Evolutionary conservation across 2,329 filamentous ascomycete species (phyloP).

Genomic region (Cladophialophora chaetospira): DNA sequence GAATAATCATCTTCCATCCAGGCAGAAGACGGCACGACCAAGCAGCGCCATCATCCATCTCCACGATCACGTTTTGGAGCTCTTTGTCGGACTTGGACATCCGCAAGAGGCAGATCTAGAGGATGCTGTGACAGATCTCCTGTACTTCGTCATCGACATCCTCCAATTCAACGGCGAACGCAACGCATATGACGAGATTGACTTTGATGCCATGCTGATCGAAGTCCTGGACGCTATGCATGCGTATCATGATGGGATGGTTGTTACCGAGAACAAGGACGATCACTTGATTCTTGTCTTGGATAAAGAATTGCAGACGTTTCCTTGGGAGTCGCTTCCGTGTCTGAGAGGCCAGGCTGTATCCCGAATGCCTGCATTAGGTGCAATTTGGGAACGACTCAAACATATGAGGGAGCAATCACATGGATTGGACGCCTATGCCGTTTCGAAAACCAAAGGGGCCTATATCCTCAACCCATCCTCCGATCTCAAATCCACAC

Average conservation of each 20-base stretch:
- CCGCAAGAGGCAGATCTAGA: conserved; percentile 74
- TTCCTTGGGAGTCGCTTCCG: conserved; percentile 94
- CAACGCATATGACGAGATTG: conserved; percentile 96
- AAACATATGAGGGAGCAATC: conserved; percentile 33
- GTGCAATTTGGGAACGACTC: conserved; percentile 76
- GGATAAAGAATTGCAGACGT: conserved; percentile 85
- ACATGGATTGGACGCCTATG: conserved; percentile 18
- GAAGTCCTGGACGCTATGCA: conserved; percentile 83
- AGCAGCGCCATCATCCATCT: conserved; percentile 58
- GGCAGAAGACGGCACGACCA: conserved; percentile 57
- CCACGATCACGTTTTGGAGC: conserved; percentile 72
- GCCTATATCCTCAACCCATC: conserved; percentile 86
- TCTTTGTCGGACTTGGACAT: conserved; percentile 84
- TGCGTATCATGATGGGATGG: conserved; percentile 66
- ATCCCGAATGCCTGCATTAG: conserved; percentile 84
- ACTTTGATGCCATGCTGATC: conserved; percentile 88
- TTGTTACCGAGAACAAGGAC: conserved; percentile 34
- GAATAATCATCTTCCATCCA: conserved; percentile 81
- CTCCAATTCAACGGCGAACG: conserved; percentile 94
- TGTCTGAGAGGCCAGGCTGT: conserved; percentile 78
- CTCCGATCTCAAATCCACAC: conserved; percentile 78
- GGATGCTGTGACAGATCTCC: conserved; percentile 83
- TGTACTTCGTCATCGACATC: conserved; percentile 96
- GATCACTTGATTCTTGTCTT: conserved; percentile 83
- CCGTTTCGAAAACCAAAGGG: conserved; percentile 37